These are phyloP conservation scores for Gleditsia sinensis DNA, from an alignment of 306 rosid genomes.

Conservation along the genomic window DNA sequence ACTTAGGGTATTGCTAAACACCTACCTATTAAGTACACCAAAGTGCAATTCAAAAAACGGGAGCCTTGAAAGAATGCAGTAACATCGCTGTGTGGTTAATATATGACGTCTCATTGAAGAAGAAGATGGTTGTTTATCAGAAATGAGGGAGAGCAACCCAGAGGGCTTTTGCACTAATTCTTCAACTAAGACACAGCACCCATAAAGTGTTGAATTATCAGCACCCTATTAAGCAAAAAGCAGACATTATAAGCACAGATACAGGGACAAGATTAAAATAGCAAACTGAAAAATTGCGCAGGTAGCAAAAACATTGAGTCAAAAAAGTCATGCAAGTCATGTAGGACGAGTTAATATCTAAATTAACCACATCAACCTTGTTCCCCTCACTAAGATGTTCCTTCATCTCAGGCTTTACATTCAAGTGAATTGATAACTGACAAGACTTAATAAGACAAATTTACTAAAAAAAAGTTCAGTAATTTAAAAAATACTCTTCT, in stretches of 20 bases:
- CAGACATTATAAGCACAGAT: background rate
- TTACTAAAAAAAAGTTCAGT: background rate
- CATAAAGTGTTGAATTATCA: conserved; percentile 91
- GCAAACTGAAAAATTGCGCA: background rate
- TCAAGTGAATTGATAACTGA: background rate
- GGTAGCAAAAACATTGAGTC: conserved; percentile 15
- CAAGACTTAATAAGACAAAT: background rate
- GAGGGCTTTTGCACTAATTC: conserved; percentile 91
- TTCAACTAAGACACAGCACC: conserved; percentile 95
- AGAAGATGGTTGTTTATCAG: conserved; percentile 58
- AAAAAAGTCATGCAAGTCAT: background rate
- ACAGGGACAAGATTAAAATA: background rate
- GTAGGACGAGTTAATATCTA: background rate
- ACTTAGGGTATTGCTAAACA: conserved; percentile 18
- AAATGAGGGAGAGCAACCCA: conserved; percentile 75
- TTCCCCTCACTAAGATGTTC: background rate
- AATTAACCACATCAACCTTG: background rate
- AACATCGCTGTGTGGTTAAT: conserved; percentile 89
- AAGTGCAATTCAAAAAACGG: conserved; percentile 95
- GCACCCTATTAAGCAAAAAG: conserved; percentile 66
- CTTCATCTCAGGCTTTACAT: background rate
- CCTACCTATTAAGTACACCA: conserved; percentile 86
- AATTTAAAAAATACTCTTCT: background rate
- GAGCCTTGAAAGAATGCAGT: conserved; percentile 92
- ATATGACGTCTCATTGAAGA: conserved; percentile 76